phyloP scores from a whole-genome alignment of 768 basidiomycete species.

The Coprinellus micaceus region DNA sequence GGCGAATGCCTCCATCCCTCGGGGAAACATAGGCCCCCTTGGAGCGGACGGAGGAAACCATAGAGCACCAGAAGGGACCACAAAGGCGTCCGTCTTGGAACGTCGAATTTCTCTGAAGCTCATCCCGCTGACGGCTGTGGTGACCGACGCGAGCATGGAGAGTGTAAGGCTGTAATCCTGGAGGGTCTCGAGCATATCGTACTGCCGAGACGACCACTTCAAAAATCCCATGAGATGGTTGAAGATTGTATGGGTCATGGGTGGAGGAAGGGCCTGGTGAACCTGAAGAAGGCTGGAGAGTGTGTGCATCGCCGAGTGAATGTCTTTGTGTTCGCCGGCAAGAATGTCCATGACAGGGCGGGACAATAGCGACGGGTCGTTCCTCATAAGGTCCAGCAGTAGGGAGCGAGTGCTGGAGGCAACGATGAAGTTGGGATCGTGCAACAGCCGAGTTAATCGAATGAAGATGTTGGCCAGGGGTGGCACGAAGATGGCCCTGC shows the following conservation, averaged over 20 bases:
- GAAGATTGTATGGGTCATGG: slow-evolving; percentile 62
- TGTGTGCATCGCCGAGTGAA: slow-evolving; percentile 45
- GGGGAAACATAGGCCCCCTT: slow-evolving; percentile 59
- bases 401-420: slow-evolving; percentile 54
- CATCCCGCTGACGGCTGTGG: slow-evolving; percentile 65
- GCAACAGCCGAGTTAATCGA: slow-evolving; percentile 47
- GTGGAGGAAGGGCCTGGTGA: slow-evolving; percentile 54
- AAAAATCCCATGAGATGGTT: slow-evolving; percentile 69
- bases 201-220: slow-evolving; percentile 46
- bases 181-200: slow-evolving; percentile 41
- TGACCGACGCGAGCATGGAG: slow-evolving; percentile 57
- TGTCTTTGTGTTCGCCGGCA: slow-evolving; percentile 45
- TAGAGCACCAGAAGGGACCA: slow-evolving; percentile 66
- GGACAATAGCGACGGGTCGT: slow-evolving; percentile 66
- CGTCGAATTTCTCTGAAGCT: slow-evolving; percentile 68
- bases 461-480: slow-evolving; percentile 53
- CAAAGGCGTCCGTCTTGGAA: slow-evolving; percentile 64
- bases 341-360: slow-evolving; percentile 62
- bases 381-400: slow-evolving; percentile 65
- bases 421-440: slow-evolving; percentile 50
- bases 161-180: slow-evolving; percentile 50
- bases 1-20: slow-evolving; percentile 29
- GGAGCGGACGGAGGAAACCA: slow-evolving; percentile 65
- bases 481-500: slow-evolving; percentile 65
- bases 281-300: slow-evolving; percentile 58